A percentile compares a stretch with the other conserved stretches of the same genome.
Conservation (phyloP, 306 rosid species). For the Castanea sativa region DNA sequence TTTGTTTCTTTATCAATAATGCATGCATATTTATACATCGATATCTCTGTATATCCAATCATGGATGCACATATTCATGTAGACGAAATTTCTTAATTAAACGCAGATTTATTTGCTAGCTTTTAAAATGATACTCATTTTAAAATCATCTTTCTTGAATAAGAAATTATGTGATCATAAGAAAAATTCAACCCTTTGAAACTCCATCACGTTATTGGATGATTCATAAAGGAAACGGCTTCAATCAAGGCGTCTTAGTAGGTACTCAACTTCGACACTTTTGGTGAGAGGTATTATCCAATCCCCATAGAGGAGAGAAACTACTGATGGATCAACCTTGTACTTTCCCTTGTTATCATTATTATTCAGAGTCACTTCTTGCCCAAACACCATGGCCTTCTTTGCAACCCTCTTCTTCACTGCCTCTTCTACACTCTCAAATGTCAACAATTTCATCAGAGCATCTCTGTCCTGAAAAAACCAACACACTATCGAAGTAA, state of each 20-base stretch:
- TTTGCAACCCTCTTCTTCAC: constrained; percentile 80
- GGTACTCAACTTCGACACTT: constrained; percentile 81
- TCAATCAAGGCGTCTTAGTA: constrained; percentile 64
- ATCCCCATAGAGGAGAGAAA: constrained; percentile 51
- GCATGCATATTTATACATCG: too few species aligned
- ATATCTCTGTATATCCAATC: too few species aligned
- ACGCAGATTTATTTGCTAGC: not conserved
- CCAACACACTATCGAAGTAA: not conserved
- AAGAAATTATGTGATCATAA: not conserved
- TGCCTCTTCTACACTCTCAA: constrained; percentile 59
- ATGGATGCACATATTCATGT: too few species aligned
- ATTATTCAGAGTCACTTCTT: constrained; percentile 43
- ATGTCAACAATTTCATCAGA: constrained; percentile 82
- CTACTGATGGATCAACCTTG: constrained; percentile 65
- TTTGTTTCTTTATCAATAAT: not conserved
- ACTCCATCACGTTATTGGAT: too few species aligned
- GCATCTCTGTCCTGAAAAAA: constrained; percentile 61
- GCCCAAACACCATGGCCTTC: constrained; percentile 75
- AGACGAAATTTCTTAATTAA: not conserved
- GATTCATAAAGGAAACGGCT: not conserved
- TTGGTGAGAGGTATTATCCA: constrained; percentile 93
- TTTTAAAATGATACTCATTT: not conserved
- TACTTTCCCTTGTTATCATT: constrained; percentile 8
- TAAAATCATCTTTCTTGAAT: not conserved
- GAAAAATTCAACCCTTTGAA: not conserved